Base-by-base conservation (phyloP, 2,329 filamentous ascomycete genomes). In the Trichoderma guizhouense region DNA sequence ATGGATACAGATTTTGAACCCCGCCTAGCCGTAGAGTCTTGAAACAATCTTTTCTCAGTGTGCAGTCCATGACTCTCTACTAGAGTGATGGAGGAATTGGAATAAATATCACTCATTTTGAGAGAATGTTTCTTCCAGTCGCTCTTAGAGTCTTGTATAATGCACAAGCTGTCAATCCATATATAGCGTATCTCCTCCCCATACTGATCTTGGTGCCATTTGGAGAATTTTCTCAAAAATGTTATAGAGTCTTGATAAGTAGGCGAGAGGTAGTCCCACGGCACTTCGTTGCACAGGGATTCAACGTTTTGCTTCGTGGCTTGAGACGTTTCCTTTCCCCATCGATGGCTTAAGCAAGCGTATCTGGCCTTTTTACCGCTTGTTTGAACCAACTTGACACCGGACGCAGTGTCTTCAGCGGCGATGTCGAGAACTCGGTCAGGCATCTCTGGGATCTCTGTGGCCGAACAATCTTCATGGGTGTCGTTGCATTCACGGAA, bases 231-330 rank as follows among this genome's bases (percentile, higher is more conserved):
- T 18, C 69, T 21, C 18, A 71, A 5, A 61, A 71, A 71, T 7
- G 65, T 72, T n/a, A 72, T 60, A 0, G 64, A 71, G 28, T 73
- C 72, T 62, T 70, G 69, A 24, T 72, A 73, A 32, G 72, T 72
- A 5, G 47, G 70, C 3, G 72, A 71, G 26, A 73, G 72, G 7
- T 69, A 61, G 4, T 69, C 64, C 72, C 72, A 73, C 3, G 69
- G 57, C 1, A 73, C 36, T 34, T 72, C 71, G 14, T 30, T 55
- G 14, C n/a, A 61, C 15, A 69, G 34, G 4, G 63, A 55, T 12
- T 21, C 18, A 2, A 69, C 26, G 8, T 53, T 72, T 7, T 57
- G 15, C 24, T 12, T 55, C n/a, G 43, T 62, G 14, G 55, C 58
- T 7, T 28, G 43, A 6, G 70, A 58, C 0, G 65, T 69, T n/a